Evolutionary conservation across 2,329 filamentous ascomycete species (phyloP), one percentile per base, ranked within the genome.

Genomic region (Botryosphaeria agaves): DNA sequence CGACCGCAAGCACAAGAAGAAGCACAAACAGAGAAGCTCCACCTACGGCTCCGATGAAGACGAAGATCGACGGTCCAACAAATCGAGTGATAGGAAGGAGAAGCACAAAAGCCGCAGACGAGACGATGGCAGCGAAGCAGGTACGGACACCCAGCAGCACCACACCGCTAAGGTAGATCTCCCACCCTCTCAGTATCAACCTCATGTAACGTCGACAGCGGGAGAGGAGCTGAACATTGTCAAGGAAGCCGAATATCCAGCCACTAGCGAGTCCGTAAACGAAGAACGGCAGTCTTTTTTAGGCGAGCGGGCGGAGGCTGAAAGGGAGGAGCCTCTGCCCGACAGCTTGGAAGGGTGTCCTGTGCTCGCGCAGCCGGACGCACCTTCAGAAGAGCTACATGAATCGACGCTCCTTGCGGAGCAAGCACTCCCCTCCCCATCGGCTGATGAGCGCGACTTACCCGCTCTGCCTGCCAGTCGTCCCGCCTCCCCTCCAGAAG

Each of bases 251-350:
- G 7, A 7, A 12, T 7, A 23, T 27, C 11, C 8, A 2, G 15
- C n/a, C n/a, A n/a, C n/a, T n/a, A n/a, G n/a, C n/a, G n/a, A n/a
- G 3, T 11, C 8, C 15, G 25, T 56, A 46, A 47, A 53, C 45
- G 36, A 48, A 36, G 39, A 54, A 34, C 46, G 55, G 31, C 47
- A 62, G 56, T 64, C 68, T 72, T 73, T 73, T 72, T 72, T 73
- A 74, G 69, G 51, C 48, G 57, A 59, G 55, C 59, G 66, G 67
- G 67, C 64, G 64, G 69, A 69, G 66, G n/a, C n/a, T n/a, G n/a
- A n/a, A n/a, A n/a, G n/a, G n/a, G n/a, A n/a, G n/a, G n/a, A n/a
- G n/a, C n/a, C n/a, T n/a, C n/a, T n/a, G n/a, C n/a, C n/a, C n/a
- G n/a, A n/a, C n/a, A n/a, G n/a, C n/a, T n/a, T n/a, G n/a, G n/a